Evolutionary conservation across 2,329 filamentous ascomycete species (phyloP), one percentile per base, ranked within the genome.

Genomic region (Rhytidhysteron rufulum): DNA sequence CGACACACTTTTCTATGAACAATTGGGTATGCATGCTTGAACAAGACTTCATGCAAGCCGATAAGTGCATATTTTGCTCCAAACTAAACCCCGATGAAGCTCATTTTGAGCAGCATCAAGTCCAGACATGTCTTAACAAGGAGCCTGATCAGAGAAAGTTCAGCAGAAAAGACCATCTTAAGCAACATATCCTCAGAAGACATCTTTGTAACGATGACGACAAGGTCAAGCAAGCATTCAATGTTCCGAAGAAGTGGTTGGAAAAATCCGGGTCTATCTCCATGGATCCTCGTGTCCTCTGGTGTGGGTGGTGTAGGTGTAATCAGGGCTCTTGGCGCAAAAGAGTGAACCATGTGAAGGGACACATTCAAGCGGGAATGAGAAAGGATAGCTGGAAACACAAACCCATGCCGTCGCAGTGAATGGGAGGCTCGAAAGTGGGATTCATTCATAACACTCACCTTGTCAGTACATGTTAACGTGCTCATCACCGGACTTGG

Each of bases 261-360:
- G 25, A 22, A 11, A 31, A 21, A 0, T 25, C 42, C 2, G 40
- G 38, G 3, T n/a, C 16, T 1, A 18, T 25, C 3, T 6, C 34
- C 3, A 16, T 29, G 8, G 38, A 40, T 13, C 43, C 39, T 20
- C 34, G 44, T 3, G 41, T 45, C 2, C 17, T 43, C 11, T 53
- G 48, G 51, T 54, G 51, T 30, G 49, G 51, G 5, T 54, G 51
- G 16, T 54, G 50, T 31, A 6, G 22, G 4, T 2, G 10, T 2
- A 25, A 24, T 3, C 17, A 43, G 5, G 30, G 39, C 2, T 44
- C 45, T 2, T 39, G 35, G 3, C 8, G 33, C n/a, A 1, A 20
- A 13, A 38, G 51, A 11, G 49, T 51, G 48, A 18, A 43, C 2
- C 48, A 53, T 31, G 44, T 53, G 2, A 44, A 42, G 10, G n/a